Base-by-base conservation (phyloP, 2,329 filamentous ascomycete species). In the Karstenula rhodostoma region DNA sequence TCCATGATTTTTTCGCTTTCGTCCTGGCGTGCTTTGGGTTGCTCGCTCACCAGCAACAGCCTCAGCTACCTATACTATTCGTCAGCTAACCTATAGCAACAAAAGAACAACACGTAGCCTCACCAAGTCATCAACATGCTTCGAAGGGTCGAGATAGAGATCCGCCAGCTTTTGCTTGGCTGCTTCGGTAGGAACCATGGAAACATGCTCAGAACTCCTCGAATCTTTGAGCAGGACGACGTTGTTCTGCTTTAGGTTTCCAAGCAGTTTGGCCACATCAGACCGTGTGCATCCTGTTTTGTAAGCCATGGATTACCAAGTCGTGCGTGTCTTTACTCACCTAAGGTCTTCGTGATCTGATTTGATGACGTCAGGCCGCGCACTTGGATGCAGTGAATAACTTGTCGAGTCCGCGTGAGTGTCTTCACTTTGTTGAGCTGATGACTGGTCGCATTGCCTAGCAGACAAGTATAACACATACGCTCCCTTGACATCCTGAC, bases 391-490 rank as follows among this genome's bases (percentile, higher is more conserved):
- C 63, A 46, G 19, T 62, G 58, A 22, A 67, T 53, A 13, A 57
- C 63, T 35, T 62, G 63, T 33, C 69, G 55, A 7, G 66, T 58
- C 1, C 68, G 51, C 12, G 67, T 57, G n/a, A 66, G 56, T 19
- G 57, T 43, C 32, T 61, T 25, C 8, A 71, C 42, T 37, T 72
- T 57, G 23, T 33, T 54, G n/a, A 69, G 60, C 62, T 67, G 59
- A 8, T 57, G 27, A 17, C 17, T 40, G 35, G 65, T 59, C 17
- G 62, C 56, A 13, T 69, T 59, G 59, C 70, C 65, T 19, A 79
- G 66, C 22, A 82, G 67, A 61, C 81, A 83, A 35, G 70, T 69
- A 62, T 83, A 83, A 70, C 81, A 83, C 19, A 73, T 73, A 65
- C 83, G 80, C 15, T 74, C 61, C 29, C 75, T 69, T 42, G 79